A percentile compares a stretch with the other conserved stretches of the same genome.
Conservation (phyloP, 2,329 filamentous ascomycete genomes). For the Mollisia scopiformis region DNA sequence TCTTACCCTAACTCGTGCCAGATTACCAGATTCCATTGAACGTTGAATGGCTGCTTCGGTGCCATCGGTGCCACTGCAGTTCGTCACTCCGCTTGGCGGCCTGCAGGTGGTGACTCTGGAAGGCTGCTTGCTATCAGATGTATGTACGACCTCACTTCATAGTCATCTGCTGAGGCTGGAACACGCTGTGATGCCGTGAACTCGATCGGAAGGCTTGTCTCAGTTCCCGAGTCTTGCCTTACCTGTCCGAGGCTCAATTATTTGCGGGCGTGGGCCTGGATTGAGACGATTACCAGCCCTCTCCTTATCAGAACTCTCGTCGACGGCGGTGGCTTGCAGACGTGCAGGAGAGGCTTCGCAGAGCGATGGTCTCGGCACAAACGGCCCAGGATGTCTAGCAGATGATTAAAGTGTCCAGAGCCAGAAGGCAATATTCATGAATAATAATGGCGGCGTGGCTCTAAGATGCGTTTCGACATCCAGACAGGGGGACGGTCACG, state of each 20-base stretch:
- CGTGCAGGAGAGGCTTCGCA: neutral
- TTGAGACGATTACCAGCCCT: too few species aligned
- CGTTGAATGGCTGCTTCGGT: conserved; percentile 7
- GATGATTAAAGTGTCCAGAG: neutral
- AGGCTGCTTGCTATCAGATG: neutral
- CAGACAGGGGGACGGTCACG: conserved; percentile 26
- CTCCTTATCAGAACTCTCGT: neutral
- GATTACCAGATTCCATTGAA: conserved; percentile 16
- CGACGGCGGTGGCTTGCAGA: neutral
- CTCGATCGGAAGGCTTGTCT: neutral
- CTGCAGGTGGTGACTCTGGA: conserved; percentile 2
- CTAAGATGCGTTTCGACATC: neutral
- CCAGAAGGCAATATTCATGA: neutral
- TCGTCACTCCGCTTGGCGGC: conserved; percentile 16
- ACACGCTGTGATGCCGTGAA: neutral
- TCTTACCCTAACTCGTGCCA: conserved; percentile 8
- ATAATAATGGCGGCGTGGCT: neutral
- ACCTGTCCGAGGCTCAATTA: conserved; percentile 6
- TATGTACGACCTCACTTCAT: conserved; percentile 7
- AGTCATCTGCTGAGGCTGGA: conserved; percentile 14
- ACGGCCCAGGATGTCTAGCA: neutral
- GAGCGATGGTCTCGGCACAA: neutral
- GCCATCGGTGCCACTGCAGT: conserved; percentile 18
- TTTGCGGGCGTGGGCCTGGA: neutral
- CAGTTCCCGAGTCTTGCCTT: conserved; percentile 1